These are phyloP conservation scores for Asterella californica DNA, from an alignment of 225 moss, liverwort and hornwort species.

Conservation along the genomic window DNA sequence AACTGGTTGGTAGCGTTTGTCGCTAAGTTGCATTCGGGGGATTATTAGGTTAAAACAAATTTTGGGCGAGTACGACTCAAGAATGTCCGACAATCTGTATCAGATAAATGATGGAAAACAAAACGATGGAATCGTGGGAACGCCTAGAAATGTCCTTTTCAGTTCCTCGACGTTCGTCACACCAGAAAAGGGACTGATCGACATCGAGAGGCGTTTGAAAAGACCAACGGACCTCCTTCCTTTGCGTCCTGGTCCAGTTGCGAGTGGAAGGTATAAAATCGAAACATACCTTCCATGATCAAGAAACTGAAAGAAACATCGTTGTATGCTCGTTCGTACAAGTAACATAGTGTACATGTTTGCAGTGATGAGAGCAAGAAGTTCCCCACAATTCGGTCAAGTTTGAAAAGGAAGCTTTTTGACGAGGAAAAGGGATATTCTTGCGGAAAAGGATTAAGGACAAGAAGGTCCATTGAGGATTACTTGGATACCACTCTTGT, in stretches of 20 bases:
- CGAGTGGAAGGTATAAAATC: not conserved
- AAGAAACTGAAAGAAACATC: too few species aligned
- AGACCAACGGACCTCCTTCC: not conserved
- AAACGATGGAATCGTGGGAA: not conserved
- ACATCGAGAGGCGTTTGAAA: slow-evolving; percentile 5
- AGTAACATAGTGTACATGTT: not conserved
- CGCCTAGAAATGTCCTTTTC: not conserved
- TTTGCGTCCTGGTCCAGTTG: not conserved
- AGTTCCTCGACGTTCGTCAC: not conserved
- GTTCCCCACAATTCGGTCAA: not conserved
- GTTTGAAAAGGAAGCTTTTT: not conserved
- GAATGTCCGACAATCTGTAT: not conserved
- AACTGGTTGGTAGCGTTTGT: too few species aligned
- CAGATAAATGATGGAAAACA: not conserved
- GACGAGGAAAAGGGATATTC: too few species aligned
- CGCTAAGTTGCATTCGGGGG: too few species aligned
- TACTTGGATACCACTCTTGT: not conserved
- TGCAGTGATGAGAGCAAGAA: not conserved
- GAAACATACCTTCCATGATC: not conserved
- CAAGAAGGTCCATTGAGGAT: not conserved
- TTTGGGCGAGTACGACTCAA: not conserved
- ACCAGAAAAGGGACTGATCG: not conserved
- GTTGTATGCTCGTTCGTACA: not conserved
- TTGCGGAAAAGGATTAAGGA: not conserved
- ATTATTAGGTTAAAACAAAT: not conserved